These are phyloP conservation scores for Paralagenidium karlingii DNA, from an alignment of 352 stramenopile species.

Conservation along the genomic window DNA sequence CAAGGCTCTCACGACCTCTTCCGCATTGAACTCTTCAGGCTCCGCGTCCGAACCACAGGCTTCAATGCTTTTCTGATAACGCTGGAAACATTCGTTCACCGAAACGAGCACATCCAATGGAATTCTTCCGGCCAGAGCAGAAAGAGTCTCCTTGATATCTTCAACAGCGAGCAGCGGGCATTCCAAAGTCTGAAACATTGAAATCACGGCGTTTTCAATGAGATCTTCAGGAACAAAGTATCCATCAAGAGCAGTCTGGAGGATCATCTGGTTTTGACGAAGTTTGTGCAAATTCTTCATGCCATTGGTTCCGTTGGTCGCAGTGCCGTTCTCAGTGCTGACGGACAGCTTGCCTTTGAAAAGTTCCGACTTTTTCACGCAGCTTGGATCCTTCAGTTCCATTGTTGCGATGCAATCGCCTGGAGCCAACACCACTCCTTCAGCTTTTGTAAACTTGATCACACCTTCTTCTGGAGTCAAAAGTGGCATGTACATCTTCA, in stretches of 20 bases:
- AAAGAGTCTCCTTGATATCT: slow-evolving; percentile 96
- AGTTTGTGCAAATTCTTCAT: slow-evolving; percentile 56
- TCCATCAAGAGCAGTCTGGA: slow-evolving; percentile 92
- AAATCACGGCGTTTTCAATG: slow-evolving; percentile 69
- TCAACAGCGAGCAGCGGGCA: slow-evolving; percentile 75
- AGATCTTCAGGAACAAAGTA: slow-evolving; percentile 84
- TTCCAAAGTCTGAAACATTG: slow-evolving; percentile 67
- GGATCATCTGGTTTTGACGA: slow-evolving; percentile 27
- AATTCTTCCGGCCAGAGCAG: slow-evolving; percentile 93
- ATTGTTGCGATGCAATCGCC: slow-evolving; percentile 97
- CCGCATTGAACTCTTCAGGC: slow-evolving; percentile 31
- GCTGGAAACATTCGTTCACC: slow-evolving; percentile 74
- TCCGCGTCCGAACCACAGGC: slow-evolving; percentile 4
- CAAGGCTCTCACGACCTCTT: slow-evolving; percentile 36
- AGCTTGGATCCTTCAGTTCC: slow-evolving; percentile 96
- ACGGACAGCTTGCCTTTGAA: slow-evolving; percentile 79
- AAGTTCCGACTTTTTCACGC: slow-evolving; percentile 88
- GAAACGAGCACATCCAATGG: slow-evolving; percentile 85
- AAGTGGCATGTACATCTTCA: slow-evolving; percentile 99
- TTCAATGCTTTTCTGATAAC: slow-evolving; percentile 20
- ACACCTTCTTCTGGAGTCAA: slow-evolving; percentile 94
- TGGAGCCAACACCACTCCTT: slow-evolving; percentile 91
- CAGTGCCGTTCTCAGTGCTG: slow-evolving; percentile 12
- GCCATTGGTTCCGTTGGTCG: slow-evolving; percentile 19
- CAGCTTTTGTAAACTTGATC: slow-evolving; percentile 92